Conservation (phyloP, 768 basidiomycete species). For the Boletellus emodensis region DNA sequence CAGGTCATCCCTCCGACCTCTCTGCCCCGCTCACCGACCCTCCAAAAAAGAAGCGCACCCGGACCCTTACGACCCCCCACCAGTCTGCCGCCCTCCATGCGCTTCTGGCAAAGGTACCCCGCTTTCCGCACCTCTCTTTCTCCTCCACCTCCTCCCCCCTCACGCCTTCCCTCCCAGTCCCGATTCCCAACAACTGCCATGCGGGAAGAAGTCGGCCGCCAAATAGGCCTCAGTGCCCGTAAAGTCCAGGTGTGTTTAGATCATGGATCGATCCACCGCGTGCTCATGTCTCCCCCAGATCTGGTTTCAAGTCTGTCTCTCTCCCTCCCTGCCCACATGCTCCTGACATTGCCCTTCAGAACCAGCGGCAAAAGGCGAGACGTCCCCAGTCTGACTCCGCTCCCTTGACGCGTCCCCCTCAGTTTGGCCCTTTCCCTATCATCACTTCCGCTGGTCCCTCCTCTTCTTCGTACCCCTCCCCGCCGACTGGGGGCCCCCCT, state of each 20-base stretch:
- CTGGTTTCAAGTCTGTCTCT: constrained; percentile 72
- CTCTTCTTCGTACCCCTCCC: constrained; percentile 13
- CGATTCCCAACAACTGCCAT: constrained; percentile 85
- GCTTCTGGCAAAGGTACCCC: constrained; percentile 73
- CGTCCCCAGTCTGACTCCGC: constrained; percentile 63
- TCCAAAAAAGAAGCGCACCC: constrained; percentile 66
- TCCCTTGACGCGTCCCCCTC: constrained; percentile 51
- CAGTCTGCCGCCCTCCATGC: constrained; percentile 86
- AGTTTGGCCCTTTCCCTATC: constrained; percentile 60
- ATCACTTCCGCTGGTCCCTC: constrained; percentile 34
- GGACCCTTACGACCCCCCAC: constrained; percentile 84
- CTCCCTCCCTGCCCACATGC: background rate
- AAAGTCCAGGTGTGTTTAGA: constrained; percentile 75
- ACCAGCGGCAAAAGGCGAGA: constrained; percentile 84
- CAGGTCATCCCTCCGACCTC: constrained; percentile 39
- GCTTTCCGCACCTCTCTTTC: background rate
- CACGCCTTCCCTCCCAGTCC: constrained; percentile 47
- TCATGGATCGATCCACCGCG: constrained; percentile 2
- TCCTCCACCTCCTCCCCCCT: background rate
- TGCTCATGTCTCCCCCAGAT: constrained; percentile 46
- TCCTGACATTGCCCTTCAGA: constrained; percentile 41
- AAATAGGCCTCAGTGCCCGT: constrained; percentile 84
- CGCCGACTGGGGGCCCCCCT: background rate
- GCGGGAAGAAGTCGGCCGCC: constrained; percentile 82
- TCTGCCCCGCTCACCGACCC: constrained; percentile 29